These are phyloP conservation scores for Hypomyces perniciosus DNA, from an alignment of 2,329 filamentous ascomycete species.

Conservation along the genomic window DNA sequence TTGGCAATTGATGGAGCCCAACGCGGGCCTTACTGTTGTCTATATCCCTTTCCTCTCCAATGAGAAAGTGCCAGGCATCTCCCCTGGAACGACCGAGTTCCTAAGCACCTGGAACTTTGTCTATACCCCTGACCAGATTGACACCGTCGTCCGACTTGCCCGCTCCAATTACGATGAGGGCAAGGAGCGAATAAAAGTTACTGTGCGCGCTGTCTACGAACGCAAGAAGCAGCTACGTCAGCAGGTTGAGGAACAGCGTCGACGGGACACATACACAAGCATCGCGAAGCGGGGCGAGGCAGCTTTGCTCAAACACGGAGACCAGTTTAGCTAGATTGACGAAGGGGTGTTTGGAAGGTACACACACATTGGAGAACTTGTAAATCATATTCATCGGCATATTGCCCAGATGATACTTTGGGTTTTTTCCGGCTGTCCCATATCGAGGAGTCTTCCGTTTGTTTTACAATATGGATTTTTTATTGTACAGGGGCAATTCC, in stretches of 20 bases:
- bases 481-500: slow-evolving; percentile 29
- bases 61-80: slow-evolving; percentile 69
- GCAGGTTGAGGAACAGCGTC: slow-evolving; percentile 39
- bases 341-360: neutral
- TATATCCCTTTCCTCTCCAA: slow-evolving; percentile 91
- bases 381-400: slow-evolving; percentile 4
- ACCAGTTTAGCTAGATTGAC: slow-evolving; percentile 52
- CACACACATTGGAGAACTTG: neutral
- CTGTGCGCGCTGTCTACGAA: slow-evolving; percentile 86
- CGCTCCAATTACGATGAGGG: slow-evolving; percentile 83
- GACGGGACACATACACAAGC: slow-evolving; percentile 37
- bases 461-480: slow-evolving; percentile 31
- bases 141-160: slow-evolving; percentile 75
- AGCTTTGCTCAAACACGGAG: slow-evolving; percentile 55
- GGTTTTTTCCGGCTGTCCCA: neutral
- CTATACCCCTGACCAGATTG: slow-evolving; percentile 85
- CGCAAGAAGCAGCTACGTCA: slow-evolving; percentile 69
- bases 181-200: slow-evolving; percentile 67
- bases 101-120: slow-evolving; percentile 98
- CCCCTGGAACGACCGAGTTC: slow-evolving; percentile 77
- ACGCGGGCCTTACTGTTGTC: slow-evolving; percentile 81
- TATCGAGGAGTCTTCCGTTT: slow-evolving; percentile 17
- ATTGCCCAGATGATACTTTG: neutral
- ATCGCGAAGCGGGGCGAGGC: slow-evolving; percentile 44
- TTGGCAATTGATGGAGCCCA: slow-evolving; percentile 61